These are phyloP conservation scores for Stellera chamaejasme DNA, from an alignment of 345 rosid species.

Conservation along the genomic window DNA sequence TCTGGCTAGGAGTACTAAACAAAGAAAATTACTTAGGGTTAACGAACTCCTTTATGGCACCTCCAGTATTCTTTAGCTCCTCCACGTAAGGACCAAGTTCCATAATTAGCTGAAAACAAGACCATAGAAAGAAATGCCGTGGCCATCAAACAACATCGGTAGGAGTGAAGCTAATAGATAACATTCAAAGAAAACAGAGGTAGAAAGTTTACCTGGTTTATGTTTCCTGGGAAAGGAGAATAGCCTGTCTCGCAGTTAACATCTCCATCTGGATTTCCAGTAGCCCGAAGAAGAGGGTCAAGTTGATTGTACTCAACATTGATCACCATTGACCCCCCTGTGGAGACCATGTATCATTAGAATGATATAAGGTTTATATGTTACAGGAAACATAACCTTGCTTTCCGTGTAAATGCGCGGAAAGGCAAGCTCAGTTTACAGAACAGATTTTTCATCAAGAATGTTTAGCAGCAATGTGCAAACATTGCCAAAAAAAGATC, in stretches of 20 bases:
- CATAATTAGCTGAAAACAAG: slow-evolving; percentile 58
- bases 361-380: too few species aligned
- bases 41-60: slow-evolving; percentile 92
- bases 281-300: slow-evolving; percentile 91
- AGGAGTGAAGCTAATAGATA: background rate
- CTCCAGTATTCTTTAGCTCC: slow-evolving; percentile 87
- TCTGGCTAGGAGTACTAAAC: background rate
- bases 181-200: slow-evolving; percentile 2
- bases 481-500: background rate
- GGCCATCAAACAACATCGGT: background rate
- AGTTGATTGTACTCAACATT: slow-evolving; percentile 98
- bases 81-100: slow-evolving; percentile 76
- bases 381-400: background rate
- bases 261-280: slow-evolving; percentile 85
- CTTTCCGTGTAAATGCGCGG: background rate
- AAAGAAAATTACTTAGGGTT: slow-evolving; percentile 76
- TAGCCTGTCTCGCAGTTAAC: slow-evolving; percentile 85
- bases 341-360: slow-evolving; percentile 8
- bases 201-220: slow-evolving; percentile 67
- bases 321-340: slow-evolving; percentile 94
- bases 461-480: background rate
- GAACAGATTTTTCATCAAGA: background rate
- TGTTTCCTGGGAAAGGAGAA: slow-evolving; percentile 98
- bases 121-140: background rate
- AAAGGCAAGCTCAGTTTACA: background rate